Percentiles rank a stretch among this genome's conserved stretches.
These are phyloP conservation scores for Cercis canadensis DNA, from an alignment of 306 rosid species.

Conservation along the genomic window DNA sequence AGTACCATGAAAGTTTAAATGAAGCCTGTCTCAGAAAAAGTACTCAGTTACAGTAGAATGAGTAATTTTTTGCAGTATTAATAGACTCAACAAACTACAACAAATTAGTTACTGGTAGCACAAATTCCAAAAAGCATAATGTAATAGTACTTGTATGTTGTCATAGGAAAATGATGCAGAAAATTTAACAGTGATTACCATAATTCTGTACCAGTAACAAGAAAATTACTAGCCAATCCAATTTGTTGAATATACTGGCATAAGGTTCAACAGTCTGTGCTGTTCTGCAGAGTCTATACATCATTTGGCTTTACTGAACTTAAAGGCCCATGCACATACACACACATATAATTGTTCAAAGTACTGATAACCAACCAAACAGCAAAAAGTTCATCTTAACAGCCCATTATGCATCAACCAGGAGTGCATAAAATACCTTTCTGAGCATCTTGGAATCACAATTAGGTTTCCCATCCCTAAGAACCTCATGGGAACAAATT, in stretches of 20 bases:
- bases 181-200: constrained; percentile 25
- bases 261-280: constrained; percentile 26
- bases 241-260: constrained; percentile 19
- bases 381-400: constrained; percentile 29
- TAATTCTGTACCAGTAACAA: constrained; percentile 16
- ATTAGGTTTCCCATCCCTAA: constrained; percentile 64
- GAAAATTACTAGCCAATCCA: constrained; percentile 8
- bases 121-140: constrained; percentile 29
- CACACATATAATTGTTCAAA: constrained; percentile 3
- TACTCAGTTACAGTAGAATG: constrained; percentile 22
- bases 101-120: constrained; percentile 15
- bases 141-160: constrained; percentile 23
- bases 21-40: constrained; percentile 67
- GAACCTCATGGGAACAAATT: constrained; percentile 92
- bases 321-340: background rate
- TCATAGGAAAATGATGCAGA: constrained; percentile 21
- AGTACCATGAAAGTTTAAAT: constrained; percentile 89
- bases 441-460: constrained; percentile 57
- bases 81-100: background rate
- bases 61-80: constrained; percentile 15
- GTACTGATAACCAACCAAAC: constrained; percentile 28
- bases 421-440: constrained; percentile 59
- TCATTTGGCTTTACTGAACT: background rate
- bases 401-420: constrained; percentile 23
- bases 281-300: constrained; percentile 29